Base-by-base conservation (phyloP, 768 basidiomycete species). In the Pisolithus orientalis region DNA sequence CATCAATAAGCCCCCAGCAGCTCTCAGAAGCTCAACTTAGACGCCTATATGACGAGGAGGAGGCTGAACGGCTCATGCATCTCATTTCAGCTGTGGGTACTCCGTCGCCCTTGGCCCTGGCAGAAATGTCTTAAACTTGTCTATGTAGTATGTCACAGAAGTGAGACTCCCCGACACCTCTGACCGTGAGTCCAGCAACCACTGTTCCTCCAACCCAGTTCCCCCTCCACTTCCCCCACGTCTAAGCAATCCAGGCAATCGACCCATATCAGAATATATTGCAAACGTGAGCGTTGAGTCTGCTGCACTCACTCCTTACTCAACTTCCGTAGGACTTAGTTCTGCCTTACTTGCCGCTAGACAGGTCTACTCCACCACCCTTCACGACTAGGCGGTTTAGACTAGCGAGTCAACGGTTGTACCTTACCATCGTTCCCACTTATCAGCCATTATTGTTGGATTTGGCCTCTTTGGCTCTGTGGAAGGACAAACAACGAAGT, bases 61-160 rank as follows among this genome's bases (percentile, higher is more conserved):
- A 85, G 67, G 78, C 84, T 13, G 74, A 80, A 14, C 69, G 80
- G 27, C 85, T 82, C 61, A 65, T 86, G 28, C 61, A 68, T 42
- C 61, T 85, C n/a, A 87, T 87, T 65, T 78, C 82, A 39, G 70
- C 75, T 34, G 84, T 84, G 60, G 62, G 77, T 69, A 44, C n/a
- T 52, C 45, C 42, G 44, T 51, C 28, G 25, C 45, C 37, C 51
- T 40, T 28, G 32, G 7, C 32, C 45, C 32, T 13, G 13, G 2
- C 39, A 32, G 27, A 21, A 5, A n/a, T 14, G 34, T 28, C 47
- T 56, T 48, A 47, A 56, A 27, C 0, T 14, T 29, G 25, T 29
- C 25, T 34, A 34, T 14, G 34, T 37, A 85, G 84, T 77, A 82
- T 68, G 80, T 85, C 5, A 77, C 73, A 10, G 85, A 87, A 65